phyloP scores from a whole-genome alignment of 2,329 filamentous ascomycete genomes.

The Xylaria hypoxylon region DNA sequence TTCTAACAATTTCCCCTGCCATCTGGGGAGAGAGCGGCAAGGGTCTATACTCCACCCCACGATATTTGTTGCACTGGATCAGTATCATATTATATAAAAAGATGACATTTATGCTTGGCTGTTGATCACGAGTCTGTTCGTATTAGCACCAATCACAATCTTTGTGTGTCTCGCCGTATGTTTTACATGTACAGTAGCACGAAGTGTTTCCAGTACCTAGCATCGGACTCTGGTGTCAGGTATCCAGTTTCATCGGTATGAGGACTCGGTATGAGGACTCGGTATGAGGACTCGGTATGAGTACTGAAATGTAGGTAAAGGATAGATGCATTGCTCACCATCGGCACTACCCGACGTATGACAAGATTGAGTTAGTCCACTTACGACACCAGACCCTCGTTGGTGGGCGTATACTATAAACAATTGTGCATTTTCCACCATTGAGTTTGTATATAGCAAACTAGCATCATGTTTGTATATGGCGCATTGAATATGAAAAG shows the following conservation, averaged over 20 bases:
- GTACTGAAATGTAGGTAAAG: not conserved
- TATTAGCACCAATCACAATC: not conserved
- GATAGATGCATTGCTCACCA: not conserved
- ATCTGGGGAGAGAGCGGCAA: slow-evolving; percentile 2
- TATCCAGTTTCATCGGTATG: not conserved
- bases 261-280: too few species aligned
- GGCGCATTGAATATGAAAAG: not conserved
- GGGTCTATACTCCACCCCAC: slow-evolving; percentile 9
- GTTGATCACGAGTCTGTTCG: slow-evolving; percentile 5
- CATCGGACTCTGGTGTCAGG: not conserved
- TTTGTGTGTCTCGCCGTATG: not conserved
- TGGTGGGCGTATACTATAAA: not conserved
- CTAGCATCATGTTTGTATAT: not conserved
- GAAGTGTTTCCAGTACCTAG: not conserved
- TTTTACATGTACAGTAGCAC: not conserved
- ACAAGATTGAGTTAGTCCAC: not conserved
- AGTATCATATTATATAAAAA: not conserved
- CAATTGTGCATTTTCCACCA: not conserved
- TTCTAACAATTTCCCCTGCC: slow-evolving; percentile 8
- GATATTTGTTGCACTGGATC: slow-evolving; percentile 5
- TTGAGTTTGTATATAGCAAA: not conserved
- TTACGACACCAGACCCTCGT: not conserved
- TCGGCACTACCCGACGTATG: not conserved
- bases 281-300: too few species aligned
- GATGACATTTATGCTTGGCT: not conserved